Base-by-base conservation (phyloP, 257 asterid genomes). In the Lithospermum erythrorhizon region DNA sequence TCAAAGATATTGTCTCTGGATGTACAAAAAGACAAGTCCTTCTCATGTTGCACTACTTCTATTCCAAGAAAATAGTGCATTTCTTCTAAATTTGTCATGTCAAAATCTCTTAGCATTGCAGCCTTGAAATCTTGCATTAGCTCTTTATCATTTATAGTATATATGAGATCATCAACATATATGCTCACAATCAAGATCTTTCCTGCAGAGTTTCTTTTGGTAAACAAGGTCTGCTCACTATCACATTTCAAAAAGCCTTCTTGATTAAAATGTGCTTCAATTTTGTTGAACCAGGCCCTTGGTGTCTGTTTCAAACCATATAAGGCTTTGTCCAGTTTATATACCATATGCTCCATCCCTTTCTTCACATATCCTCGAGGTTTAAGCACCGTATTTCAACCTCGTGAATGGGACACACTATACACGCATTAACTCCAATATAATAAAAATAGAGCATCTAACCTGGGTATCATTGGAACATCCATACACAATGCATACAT, bases 121-220 rank as follows among this genome's bases (percentile, higher is more conserved):
- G 32, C 25, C 14, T 45, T 48, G 11, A 62, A 45, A 45, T 35
- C 11, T 47, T 35, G 4, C 9, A 21, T 10, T 32, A 57, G 25
- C 45, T 37, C 27, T 48, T 13, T 7, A 24, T 68, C 24, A 18
- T 53, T 55, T 19, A 16, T 20, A 53, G 57, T 53, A 6, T 16
- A 53, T 1, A 53, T 53, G 3, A 53, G 16, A 53, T 53, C 67
- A 61, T 53, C 54, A 22, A 61, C 1, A 61, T 21, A 68, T 37
- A 23, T 53, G 59, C 69, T 55, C 24, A 69, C 56, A 49, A 69
- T 63, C 25, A 62, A 5, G 32, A 63, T 64, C 10, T 70, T 51
- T 4, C 62, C 53, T 21, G 13, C 61, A 61, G 22, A 20, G 16
- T 17, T 70, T 53, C n/a, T 27, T 5, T 25, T 25, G 2, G 29